These are phyloP conservation scores for Colletotrichum australisinense DNA, from an alignment of 2,329 filamentous ascomycete genomes.

Conservation along the genomic window DNA sequence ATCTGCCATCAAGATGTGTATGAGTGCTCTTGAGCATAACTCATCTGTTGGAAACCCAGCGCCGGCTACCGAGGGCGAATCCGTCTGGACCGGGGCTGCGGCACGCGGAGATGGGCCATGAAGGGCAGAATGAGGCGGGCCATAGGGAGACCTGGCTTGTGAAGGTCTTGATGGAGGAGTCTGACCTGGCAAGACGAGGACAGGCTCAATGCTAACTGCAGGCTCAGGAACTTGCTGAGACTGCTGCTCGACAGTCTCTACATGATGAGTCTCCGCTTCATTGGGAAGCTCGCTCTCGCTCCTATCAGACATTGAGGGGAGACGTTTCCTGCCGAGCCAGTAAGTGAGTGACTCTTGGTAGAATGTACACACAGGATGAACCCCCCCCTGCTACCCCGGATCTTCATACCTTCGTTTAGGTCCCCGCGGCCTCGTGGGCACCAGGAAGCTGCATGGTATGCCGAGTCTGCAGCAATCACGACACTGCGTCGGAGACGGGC, in stretches of 20 bases:
- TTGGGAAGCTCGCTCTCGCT: conserved; percentile 2
- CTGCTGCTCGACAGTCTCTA: not conserved
- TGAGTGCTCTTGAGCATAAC: conserved; percentile 39
- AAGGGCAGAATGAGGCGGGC: not conserved
- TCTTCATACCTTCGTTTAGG: conserved; percentile 39
- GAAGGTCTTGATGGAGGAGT: not conserved
- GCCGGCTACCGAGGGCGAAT: not conserved
- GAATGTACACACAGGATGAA: not conserved
- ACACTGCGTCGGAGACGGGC: conserved; percentile 24
- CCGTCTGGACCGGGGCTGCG: not conserved
- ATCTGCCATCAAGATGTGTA: conserved; percentile 40
- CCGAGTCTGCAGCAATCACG: conserved; percentile 37
- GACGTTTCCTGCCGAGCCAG: conserved; percentile 20
- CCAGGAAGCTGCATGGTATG: conserved; percentile 39
- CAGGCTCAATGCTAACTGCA: not conserved
- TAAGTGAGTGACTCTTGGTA: not conserved
- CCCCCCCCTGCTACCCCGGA: not conserved
- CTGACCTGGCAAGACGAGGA: conserved; percentile 1
- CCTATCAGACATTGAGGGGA: conserved; percentile 22
- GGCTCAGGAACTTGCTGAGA: not conserved
- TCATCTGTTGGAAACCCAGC: conserved; percentile 40
- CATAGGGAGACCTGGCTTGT: conserved; percentile 2
- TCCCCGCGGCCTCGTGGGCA: conserved; percentile 40
- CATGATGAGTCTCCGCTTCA: not conserved
- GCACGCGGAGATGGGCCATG: conserved; percentile 7